These are phyloP conservation scores for Pythium sp. DNA, from an alignment of 352 stramenopile species.

Conservation along the genomic window DNA sequence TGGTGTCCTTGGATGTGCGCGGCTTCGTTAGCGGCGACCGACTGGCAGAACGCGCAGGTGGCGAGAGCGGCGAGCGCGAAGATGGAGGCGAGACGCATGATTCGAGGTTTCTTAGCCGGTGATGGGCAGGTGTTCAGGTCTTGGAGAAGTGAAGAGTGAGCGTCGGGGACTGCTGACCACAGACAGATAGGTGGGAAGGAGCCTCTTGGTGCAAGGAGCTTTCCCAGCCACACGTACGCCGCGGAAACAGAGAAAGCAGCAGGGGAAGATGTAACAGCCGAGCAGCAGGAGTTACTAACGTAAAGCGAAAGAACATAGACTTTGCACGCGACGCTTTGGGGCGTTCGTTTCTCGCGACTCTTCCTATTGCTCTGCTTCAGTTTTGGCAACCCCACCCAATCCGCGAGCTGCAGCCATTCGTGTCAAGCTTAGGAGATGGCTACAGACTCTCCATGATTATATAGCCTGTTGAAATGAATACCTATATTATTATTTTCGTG, in stretches of 20 bases:
- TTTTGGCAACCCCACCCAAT: background rate
- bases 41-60: slow-evolving; percentile 1
- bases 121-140: background rate
- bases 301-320: background rate
- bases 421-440: background rate
- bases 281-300: background rate
- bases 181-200: background rate
- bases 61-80: slow-evolving; percentile 13
- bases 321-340: background rate
- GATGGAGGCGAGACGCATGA: slow-evolving; percentile 15
- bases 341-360: background rate
- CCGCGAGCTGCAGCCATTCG: background rate
- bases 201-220: background rate
- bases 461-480: background rate
- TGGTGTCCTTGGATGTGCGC: background rate
- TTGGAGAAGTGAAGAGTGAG: slow-evolving; percentile 14
- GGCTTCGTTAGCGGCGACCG: background rate
- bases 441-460: background rate
- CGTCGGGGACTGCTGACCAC: background rate
- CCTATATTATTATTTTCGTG: background rate
- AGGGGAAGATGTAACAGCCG: background rate
- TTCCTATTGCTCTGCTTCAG: background rate
- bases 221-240: no score
- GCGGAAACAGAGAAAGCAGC: no score
- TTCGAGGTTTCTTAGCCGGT: background rate